Base-by-base conservation (phyloP, 129 eudicot genomes). In the Flaveria linearis region DNA sequence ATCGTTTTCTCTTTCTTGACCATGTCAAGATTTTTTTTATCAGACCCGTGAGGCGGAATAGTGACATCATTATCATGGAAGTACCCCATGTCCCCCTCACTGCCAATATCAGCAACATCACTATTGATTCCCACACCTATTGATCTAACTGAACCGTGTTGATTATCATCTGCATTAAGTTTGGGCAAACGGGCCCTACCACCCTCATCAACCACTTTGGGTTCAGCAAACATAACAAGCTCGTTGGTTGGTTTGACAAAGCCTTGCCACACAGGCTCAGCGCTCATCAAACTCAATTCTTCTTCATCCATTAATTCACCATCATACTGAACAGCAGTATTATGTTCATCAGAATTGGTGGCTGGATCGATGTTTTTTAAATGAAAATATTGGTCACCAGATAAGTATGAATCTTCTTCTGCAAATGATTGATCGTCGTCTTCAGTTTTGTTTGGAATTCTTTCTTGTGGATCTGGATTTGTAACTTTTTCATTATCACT, bases 401-500 rank as follows among this genome's bases (percentile, higher is more conserved):
- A 88, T 74, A 93, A 85, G 73, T 84, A 93, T 12, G 97, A 90
- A 84, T 90, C 98, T 75, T 90, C 96, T 75, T 90, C 97, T 5
- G 88, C 92, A 83, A 90, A 90, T 14, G 97, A 93, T 56, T 93
- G 97, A 73, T 93, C 91, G 64, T 90, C 98, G n/a, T 90, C 96
- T 57, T 93, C 97, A 11, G 74, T 84, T 87, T 88, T 90, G 86
- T 65, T 82, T 71, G 85, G 76, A 65, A 69, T 82, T 73, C 78
- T 83, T 82, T 86, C 96, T 82, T 88, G 96, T 14, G 81, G 85
- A 76, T 92, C 92, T 69, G 92, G 96, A 64, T 76, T 88, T 36
- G 86, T 90, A 79, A 87, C 92, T 66, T 93, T 93, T 72, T 90
- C 98, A 57, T 88, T 93, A 84, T 93, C 98, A 36, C 98, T 93